Evolutionary conservation across 2,329 filamentous ascomycete genomes (phyloP).

Genomic region (Bipolaris zeicola): DNA sequence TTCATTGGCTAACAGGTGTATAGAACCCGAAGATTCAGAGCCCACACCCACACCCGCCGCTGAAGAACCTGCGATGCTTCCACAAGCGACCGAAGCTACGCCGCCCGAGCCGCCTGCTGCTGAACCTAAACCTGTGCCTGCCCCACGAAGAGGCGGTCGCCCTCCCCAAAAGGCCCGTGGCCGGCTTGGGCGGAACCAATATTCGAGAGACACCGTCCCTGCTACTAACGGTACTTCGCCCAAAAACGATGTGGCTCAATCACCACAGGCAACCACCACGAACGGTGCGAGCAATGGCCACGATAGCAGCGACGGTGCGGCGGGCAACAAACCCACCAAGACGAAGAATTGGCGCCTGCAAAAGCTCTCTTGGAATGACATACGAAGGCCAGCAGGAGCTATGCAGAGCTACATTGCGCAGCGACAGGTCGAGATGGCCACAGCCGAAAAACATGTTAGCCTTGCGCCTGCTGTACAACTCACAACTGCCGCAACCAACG

Average conservation of each 20-base stretch:
- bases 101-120: slow-evolving; percentile 33
- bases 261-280: slow-evolving; percentile 38
- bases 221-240: slow-evolving; percentile 44
- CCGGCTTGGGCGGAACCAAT: slow-evolving; percentile 48
- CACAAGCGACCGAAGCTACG: slow-evolving; percentile 30
- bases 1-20: slow-evolving; percentile 30
- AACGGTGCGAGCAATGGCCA: slow-evolving; percentile 46
- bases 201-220: slow-evolving; percentile 43
- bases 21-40: slow-evolving; percentile 40
- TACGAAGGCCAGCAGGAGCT: slow-evolving; percentile 80
- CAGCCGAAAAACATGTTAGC: slow-evolving; percentile 53
- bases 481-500: slow-evolving; percentile 28
- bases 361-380: slow-evolving; percentile 80
- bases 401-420: slow-evolving; percentile 90
- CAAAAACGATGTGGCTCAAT: slow-evolving; percentile 36
- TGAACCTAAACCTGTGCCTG: slow-evolving; percentile 36
- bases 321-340: slow-evolving; percentile 65
- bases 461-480: slow-evolving; percentile 35
- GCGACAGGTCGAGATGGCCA: slow-evolving; percentile 83
- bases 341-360: slow-evolving; percentile 60
- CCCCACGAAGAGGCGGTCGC: slow-evolving; percentile 42
- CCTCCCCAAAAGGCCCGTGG: slow-evolving; percentile 42
- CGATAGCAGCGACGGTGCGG: slow-evolving; percentile 62
- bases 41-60: slow-evolving; percentile 27
- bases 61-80: slow-evolving; percentile 36